These are phyloP conservation scores for Alternaria dauci DNA, from an alignment of 2,329 filamentous ascomycete genomes.

Conservation along the genomic window DNA sequence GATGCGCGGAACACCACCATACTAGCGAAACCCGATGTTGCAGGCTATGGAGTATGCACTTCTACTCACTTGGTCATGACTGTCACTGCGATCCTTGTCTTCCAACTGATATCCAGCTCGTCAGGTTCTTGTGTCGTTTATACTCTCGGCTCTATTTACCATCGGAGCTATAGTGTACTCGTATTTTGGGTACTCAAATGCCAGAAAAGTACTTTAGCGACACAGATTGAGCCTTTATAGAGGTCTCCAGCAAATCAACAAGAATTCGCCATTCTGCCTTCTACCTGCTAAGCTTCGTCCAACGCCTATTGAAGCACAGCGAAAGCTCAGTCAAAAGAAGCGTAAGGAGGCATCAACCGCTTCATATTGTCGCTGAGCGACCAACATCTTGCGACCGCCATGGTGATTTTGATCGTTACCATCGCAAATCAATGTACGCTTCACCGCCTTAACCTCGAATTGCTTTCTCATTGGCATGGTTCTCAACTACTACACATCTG, in stretches of 20 bases:
- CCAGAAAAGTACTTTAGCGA: constrained; percentile 20
- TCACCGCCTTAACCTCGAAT: constrained; percentile 26
- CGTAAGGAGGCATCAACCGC: constrained; percentile 22
- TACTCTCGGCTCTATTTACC: constrained; percentile 25
- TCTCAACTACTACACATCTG: constrained; percentile 35
- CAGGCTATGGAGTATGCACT: constrained; percentile 23
- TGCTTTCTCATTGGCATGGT: constrained; percentile 32
- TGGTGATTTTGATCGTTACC: constrained; percentile 30
- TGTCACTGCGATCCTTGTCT: background rate
- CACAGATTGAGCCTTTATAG: constrained; percentile 21
- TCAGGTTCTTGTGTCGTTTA: constrained; percentile 23
- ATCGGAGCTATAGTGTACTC: constrained; percentile 20
- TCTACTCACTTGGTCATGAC: background rate
- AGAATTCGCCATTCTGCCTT: background rate
- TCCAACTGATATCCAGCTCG: background rate
- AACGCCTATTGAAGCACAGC: background rate
- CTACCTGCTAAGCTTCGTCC: background rate
- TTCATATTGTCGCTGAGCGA: constrained; percentile 40
- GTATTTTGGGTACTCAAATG: constrained; percentile 27
- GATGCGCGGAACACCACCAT: constrained; percentile 6
- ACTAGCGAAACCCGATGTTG: constrained; percentile 21
- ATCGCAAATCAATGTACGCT: constrained; percentile 29
- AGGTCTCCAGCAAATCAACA: constrained; percentile 4
- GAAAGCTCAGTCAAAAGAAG: constrained; percentile 15
- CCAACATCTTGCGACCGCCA: constrained; percentile 31